Evolutionary conservation across 768 basidiomycete species (phyloP).

Genomic region (Suillus paluster): DNA sequence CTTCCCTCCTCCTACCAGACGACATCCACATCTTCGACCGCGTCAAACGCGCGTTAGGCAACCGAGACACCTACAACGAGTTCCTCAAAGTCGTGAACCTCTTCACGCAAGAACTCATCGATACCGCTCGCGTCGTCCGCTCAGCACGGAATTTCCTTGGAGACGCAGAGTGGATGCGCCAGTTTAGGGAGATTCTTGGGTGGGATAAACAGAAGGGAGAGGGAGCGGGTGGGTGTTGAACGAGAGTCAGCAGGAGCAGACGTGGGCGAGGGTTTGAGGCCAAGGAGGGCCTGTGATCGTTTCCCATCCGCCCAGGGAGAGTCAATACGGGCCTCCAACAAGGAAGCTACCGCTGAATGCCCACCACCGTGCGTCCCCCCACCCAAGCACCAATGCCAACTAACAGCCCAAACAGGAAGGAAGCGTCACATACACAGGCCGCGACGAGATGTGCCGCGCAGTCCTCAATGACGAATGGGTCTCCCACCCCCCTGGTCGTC

Average conservation of each 20-base stretch:
- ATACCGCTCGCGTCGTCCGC: conserved; percentile 79
- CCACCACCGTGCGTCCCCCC: conserved; percentile 63
- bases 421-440: conserved; percentile 88
- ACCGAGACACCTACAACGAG: conserved; percentile 85
- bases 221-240: conserved; percentile 55
- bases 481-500: conserved; percentile 95
- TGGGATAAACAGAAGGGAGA: conserved; percentile 80
- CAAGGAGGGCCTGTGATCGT: conserved; percentile 40
- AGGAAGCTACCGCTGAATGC: conserved; percentile 91
- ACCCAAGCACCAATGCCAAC: too few relatives aligned
- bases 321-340: conserved; percentile 73
- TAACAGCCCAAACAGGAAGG: conserved; percentile 79
- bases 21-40: conserved; percentile 91
- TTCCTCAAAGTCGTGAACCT: conserved; percentile 95
- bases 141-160: conserved; percentile 78
- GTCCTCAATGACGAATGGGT: conserved; percentile 99
- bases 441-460: conserved; percentile 95
- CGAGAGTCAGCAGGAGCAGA: conserved; percentile 48
- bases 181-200: conserved; percentile 85
- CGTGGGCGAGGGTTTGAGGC: conserved; percentile 56
- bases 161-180: conserved; percentile 77
- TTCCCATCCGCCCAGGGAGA: conserved; percentile 52
- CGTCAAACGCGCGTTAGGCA: conserved; percentile 74
- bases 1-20: conserved; percentile 37
- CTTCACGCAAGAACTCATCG: conserved; percentile 93